Conservation (phyloP, 2,329 filamentous ascomycete species). For the Ceratocystis destructans region DNA sequence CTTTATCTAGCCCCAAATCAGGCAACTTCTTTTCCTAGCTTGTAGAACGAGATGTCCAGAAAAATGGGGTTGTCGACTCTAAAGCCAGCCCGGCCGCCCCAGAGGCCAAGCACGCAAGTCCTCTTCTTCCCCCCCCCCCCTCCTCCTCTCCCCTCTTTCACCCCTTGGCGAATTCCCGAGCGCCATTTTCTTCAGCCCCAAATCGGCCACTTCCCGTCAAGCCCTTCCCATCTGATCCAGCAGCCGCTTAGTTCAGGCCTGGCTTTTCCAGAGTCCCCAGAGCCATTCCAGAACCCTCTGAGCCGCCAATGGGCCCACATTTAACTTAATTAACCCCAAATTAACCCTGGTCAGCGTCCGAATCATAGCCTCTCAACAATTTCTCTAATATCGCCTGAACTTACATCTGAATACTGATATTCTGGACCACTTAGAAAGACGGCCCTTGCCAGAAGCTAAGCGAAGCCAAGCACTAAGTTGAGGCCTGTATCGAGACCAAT, state of each 20-base stretch:
- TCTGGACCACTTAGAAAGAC: background rate
- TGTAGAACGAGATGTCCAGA: background rate
- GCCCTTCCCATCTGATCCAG: background rate
- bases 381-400: background rate
- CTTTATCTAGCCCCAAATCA: background rate
- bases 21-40: background rate
- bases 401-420: background rate
- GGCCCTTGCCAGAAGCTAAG: background rate
- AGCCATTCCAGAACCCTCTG: background rate
- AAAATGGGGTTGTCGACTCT: too few relatives aligned
- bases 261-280: background rate
- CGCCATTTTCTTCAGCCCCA: background rate
- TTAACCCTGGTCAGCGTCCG: background rate
- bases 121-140: too few relatives aligned
- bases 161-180: background rate
- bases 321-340: background rate
- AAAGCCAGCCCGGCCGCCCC: too few relatives aligned
- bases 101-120: too few relatives aligned
- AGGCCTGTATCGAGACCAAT: background rate
- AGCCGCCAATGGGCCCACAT: background rate
- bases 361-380: background rate
- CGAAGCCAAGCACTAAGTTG: background rate
- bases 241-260: too few relatives aligned
- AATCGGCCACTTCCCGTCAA: background rate
- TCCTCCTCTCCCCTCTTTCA: too few relatives aligned